Evolutionary conservation across 2,329 filamentous ascomycete genomes (phyloP), one percentile per base, ranked within the genome.

Genomic region (Cryphonectria naterciae): DNA sequence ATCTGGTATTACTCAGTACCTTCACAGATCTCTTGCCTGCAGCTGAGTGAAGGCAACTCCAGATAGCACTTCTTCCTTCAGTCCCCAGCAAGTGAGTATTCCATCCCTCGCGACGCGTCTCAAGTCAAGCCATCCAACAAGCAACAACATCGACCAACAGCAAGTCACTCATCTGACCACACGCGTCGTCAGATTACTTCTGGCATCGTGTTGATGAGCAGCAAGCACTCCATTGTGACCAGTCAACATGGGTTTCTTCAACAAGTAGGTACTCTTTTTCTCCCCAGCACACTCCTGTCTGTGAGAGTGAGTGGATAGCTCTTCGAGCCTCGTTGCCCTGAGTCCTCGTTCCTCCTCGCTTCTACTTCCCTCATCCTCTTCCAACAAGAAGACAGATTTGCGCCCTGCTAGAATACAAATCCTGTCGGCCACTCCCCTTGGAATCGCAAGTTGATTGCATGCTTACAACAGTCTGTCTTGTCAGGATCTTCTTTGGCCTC

Each of bases 171-270:
- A 32, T 58, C 35, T 37, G 10, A 13, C 28, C 5, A 19, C 5
- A 15, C 58, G 7, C 25, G 15, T 25, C 46, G 43, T 35, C 52
- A 43, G 25, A 68, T 25, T 15, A 11, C 28, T 28, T 5, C 41
- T 32, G 37, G 19, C 22, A 15, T 17, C 1, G 37, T 17, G 2
- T 43, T 39, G 25, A 19, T 39, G 58, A 61, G 58, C 37, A 49
- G 7, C 25, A 37, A 46, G 4, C 25, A 37, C 25, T 19, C 32
- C 35, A 46, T 35, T 5, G 8, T n/a, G 17, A 41, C 17, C 25
- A 25, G 2, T 5, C 49, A 32, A 32, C 5, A 70, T 70, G 65
- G 60, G 39, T n/a, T 32, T 17, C 11, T 28, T 68, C 32, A 70
- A 65, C 17, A 65, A 68, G 69, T 70, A 56, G 15, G 69, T 58